These are phyloP conservation scores for Phanerodontia chrysosporium DNA, from an alignment of 768 basidiomycete genomes.

Conservation along the genomic window DNA sequence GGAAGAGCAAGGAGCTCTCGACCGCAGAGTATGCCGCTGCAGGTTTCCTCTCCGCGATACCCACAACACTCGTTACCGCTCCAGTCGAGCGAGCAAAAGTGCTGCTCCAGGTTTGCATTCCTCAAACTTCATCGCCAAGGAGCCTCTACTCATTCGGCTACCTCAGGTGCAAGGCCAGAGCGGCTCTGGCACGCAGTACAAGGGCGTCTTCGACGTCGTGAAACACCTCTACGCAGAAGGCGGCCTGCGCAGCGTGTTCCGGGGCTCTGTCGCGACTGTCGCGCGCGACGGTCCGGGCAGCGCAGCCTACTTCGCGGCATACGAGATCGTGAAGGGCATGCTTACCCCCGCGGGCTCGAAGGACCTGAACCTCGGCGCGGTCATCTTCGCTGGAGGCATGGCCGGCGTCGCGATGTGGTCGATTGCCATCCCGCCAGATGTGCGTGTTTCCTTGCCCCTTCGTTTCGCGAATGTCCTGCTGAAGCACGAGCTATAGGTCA, in stretches of 20 bases:
- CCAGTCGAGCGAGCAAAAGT: constrained; percentile 98
- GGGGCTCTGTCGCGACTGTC: constrained; percentile 91
- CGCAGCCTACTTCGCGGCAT: constrained; percentile 98
- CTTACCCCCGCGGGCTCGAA: constrained; percentile 77
- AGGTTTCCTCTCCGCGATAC: constrained; percentile 92
- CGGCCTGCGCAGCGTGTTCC: constrained; percentile 85
- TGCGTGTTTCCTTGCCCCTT: constrained; percentile 36
- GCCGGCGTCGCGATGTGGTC: constrained; percentile 99
- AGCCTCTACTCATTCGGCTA: constrained; percentile 8
- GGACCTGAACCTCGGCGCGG: constrained; percentile 78
- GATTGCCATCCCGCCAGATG: constrained; percentile 95
- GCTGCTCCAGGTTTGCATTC: constrained; percentile 67
- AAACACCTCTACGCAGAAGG: constrained; percentile 91
- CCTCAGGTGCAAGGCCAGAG: constrained; percentile 92
- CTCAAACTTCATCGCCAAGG: constrained; percentile 5
- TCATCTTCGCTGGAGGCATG: constrained; percentile 88
- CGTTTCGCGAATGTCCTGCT: too few relatives aligned
- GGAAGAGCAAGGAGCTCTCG: constrained; percentile 58
- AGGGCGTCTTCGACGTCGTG: constrained; percentile 89
- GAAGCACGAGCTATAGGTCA: too few relatives aligned
- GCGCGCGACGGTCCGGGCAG: constrained; percentile 95
- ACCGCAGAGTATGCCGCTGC: constrained; percentile 82
- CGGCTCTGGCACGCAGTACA: constrained; percentile 77
- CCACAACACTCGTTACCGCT: constrained; percentile 87
- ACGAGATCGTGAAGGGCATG: constrained; percentile 88